Conservation (phyloP, 2,329 filamentous ascomycete species). For the Paecilomyces sp. region DNA sequence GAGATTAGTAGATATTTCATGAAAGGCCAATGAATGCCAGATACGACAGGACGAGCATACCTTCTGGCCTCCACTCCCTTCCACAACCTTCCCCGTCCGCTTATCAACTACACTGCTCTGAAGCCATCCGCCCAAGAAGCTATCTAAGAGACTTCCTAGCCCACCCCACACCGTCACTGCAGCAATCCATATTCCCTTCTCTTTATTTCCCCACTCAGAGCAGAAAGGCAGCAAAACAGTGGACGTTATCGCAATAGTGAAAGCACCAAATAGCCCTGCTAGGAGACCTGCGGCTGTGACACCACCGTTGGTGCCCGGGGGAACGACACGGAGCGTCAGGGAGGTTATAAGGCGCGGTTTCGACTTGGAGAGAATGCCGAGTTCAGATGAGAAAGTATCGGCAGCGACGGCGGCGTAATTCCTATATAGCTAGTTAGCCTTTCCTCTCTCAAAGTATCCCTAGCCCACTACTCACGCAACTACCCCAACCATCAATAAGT, state of each 20-base stretch:
- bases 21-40: not conserved
- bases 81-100: slow-evolving; percentile 77
- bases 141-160: slow-evolving; percentile 78
- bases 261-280: slow-evolving; percentile 67
- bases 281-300: slow-evolving; percentile 68
- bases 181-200: slow-evolving; percentile 44
- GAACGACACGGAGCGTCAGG: slow-evolving; percentile 66
- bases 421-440: slow-evolving; percentile 12
- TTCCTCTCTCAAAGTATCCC: not conserved
- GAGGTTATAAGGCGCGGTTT: slow-evolving; percentile 82
- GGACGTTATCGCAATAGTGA: slow-evolving; percentile 61
- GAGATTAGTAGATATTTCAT: not conserved
- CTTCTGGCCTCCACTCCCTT: slow-evolving; percentile 68
- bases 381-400: slow-evolving; percentile 91
- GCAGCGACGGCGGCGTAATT: slow-evolving; percentile 90
- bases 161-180: slow-evolving; percentile 65
- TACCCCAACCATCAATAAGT: slow-evolving; percentile 33
- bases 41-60: slow-evolving; percentile 29
- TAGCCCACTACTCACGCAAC: slow-evolving; percentile 26
- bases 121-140: slow-evolving; percentile 73
- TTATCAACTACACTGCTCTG: slow-evolving; percentile 84
- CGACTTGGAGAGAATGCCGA: slow-evolving; percentile 76
- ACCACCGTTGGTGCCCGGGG: slow-evolving; percentile 88
- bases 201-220: slow-evolving; percentile 20
- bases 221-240: slow-evolving; percentile 66